Percentiles rank a stretch among this genome's conserved stretches.
These are phyloP conservation scores for Ceraceosorus guamensis DNA, from an alignment of 1,284 basidiomycete species.

Conservation along the genomic window DNA sequence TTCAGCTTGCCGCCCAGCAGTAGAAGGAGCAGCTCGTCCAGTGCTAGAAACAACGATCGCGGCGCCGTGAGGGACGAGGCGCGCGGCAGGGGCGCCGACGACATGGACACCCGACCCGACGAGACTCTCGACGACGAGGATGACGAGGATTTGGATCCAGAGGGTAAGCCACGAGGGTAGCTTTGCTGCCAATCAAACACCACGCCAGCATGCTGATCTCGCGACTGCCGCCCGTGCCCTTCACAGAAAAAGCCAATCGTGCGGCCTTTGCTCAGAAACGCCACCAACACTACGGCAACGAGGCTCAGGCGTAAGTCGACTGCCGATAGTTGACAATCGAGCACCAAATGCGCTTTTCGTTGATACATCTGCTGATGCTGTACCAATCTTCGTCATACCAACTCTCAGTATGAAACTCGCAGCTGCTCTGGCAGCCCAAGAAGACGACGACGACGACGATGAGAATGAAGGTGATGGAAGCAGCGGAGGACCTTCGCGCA, in stretches of 20 bases:
- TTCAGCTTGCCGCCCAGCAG: constrained; percentile 32
- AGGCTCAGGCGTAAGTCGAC: constrained; percentile 30
- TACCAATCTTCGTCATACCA: neutral
- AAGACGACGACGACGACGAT: constrained; percentile 42
- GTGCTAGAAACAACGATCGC: constrained; percentile 19
- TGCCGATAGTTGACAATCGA: neutral
- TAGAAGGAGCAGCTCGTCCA: constrained; percentile 25
- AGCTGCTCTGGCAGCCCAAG: constrained; percentile 26
- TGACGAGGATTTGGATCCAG: constrained; percentile 30
- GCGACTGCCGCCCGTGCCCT: constrained; percentile 2
- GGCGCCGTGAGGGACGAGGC: constrained; percentile 26
- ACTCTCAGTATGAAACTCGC: constrained; percentile 32
- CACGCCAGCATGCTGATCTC: neutral
- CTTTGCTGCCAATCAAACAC: neutral
- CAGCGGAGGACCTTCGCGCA: neutral
- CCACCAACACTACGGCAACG: constrained; percentile 46
- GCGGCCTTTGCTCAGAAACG: constrained; percentile 42
- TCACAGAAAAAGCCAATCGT: constrained; percentile 32
- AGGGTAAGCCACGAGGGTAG: constrained; percentile 16
- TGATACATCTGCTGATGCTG: neutral
- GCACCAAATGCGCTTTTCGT: neutral
- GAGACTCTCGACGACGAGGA: constrained; percentile 12
- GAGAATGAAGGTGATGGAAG: constrained; percentile 20
- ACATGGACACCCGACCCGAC: constrained; percentile 19
- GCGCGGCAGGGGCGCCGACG: constrained; percentile 12